Evolutionary conservation across 2,329 filamentous ascomycete genomes (phyloP).

Genomic region (Curvularia lunata): DNA sequence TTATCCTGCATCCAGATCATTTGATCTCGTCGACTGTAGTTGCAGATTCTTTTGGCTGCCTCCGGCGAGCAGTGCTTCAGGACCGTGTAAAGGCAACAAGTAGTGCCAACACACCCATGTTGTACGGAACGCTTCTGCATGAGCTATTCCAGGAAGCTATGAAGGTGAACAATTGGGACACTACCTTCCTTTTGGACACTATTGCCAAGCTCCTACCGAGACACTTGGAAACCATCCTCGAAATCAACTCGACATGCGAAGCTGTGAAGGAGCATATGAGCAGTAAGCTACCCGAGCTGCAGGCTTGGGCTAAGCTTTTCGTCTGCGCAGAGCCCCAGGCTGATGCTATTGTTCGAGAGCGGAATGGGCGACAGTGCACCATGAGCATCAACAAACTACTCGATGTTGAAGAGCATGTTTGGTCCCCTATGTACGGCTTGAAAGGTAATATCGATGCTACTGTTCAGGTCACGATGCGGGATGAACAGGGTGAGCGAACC

Average conservation of each 20-base stretch:
- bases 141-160: slow-evolving; percentile 94
- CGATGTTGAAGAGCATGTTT: slow-evolving; percentile 96
- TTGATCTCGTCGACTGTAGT: slow-evolving; percentile 93
- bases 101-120: slow-evolving; percentile 77
- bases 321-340: slow-evolving; percentile 73
- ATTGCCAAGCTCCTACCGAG: slow-evolving; percentile 74
- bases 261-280: slow-evolving; percentile 80
- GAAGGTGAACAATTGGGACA: slow-evolving; percentile 80
- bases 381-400: slow-evolving; percentile 93
- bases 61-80: slow-evolving; percentile 88
- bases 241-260: slow-evolving; percentile 75
- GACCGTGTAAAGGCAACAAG: slow-evolving; percentile 92
- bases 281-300: slow-evolving; percentile 82
- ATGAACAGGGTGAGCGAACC: slow-evolving; percentile 68
- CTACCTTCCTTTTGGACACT: slow-evolving; percentile 67
- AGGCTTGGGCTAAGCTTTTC: slow-evolving; percentile 83
- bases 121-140: slow-evolving; percentile 93
- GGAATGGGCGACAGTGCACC: slow-evolving; percentile 74
- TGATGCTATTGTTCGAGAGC: slow-evolving; percentile 77
- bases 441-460: slow-evolving; percentile 99
- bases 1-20: slow-evolving; percentile 94
- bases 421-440: slow-evolving; percentile 96
- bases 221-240: slow-evolving; percentile 88
- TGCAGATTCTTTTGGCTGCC: slow-evolving; percentile 93
- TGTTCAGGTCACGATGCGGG: slow-evolving; percentile 82